These are phyloP conservation scores for Eucalyptus cloeziana DNA, from an alignment of 345 rosid species.

Conservation along the genomic window DNA sequence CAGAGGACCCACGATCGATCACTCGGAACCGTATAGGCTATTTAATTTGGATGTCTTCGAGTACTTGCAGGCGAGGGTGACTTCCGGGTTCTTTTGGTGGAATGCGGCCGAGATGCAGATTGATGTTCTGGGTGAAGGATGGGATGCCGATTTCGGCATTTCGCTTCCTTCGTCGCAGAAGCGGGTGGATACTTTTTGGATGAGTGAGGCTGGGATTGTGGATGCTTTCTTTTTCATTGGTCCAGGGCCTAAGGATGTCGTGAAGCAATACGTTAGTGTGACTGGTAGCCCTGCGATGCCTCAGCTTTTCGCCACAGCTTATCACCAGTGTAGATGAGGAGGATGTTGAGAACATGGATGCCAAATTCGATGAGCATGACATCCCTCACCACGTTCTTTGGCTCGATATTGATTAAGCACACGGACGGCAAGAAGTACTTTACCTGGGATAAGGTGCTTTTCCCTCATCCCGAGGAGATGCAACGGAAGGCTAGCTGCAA, in stretches of 20 bases:
- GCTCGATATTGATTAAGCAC: constrained; percentile 83
- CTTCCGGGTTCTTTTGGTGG: no score
- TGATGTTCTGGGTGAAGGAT: no score
- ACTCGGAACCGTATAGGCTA: no score
- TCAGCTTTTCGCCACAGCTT: constrained; percentile 73
- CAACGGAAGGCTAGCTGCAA: constrained; percentile 70
- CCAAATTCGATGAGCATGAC: constrained; percentile 89
- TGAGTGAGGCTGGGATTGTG: constrained; percentile 96
- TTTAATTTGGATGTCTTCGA: no score
- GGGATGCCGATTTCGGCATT: no score
- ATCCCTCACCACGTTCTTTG: constrained; percentile 95
- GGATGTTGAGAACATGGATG: constrained; percentile 89
- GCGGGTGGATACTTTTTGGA: constrained; percentile 81
- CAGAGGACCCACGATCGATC: constrained; percentile 58
- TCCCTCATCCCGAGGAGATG: constrained; percentile 92
- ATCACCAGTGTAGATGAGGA: constrained; percentile 97
- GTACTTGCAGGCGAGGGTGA: no score
- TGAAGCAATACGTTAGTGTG: constrained; percentile 68
- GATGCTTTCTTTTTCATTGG: constrained; percentile 89
- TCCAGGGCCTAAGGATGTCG: constrained; percentile 81
- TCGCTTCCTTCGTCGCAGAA: not conserved
- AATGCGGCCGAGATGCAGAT: no score
- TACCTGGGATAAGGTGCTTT: constrained; percentile 75
- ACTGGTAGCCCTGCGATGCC: constrained; percentile 91
- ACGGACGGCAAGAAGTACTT: constrained; percentile 88